phyloP scores from a whole-genome alignment of 306 rosid species.

The Potentilla sterilis region DNA sequence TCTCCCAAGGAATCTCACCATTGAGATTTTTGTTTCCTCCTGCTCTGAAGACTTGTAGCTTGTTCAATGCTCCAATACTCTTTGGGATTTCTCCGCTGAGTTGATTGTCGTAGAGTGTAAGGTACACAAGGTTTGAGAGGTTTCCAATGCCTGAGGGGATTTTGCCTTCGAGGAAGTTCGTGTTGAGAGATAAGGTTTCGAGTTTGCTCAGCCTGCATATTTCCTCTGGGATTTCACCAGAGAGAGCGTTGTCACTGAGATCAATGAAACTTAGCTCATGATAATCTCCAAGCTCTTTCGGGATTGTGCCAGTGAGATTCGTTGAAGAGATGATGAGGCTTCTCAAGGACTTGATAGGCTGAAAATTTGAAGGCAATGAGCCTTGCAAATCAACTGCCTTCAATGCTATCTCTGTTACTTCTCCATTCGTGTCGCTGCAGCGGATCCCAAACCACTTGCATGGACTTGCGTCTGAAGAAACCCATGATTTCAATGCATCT shows the following conservation, averaged over 20 bases:
- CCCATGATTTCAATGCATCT: constrained; percentile 61
- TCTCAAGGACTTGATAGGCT: constrained; percentile 52
- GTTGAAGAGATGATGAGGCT: constrained; percentile 49
- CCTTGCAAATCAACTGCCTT: constrained; percentile 61
- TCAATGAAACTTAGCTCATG: constrained; percentile 51
- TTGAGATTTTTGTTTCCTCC: constrained; percentile 73
- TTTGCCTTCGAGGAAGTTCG: constrained; percentile 62
- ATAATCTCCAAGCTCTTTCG: constrained; percentile 61
- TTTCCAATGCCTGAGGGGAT: constrained; percentile 61
- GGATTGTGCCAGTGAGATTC: constrained; percentile 66
- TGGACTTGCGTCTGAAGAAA: constrained; percentile 46
- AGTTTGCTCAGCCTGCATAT: constrained; percentile 64
- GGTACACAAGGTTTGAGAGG: constrained; percentile 54
- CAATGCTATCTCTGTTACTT: constrained; percentile 57
- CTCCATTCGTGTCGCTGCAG: constrained; percentile 51
- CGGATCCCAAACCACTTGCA: constrained; percentile 81
- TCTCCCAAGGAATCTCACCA: constrained; percentile 73
- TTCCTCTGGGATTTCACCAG: constrained; percentile 66
- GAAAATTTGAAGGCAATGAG: constrained; percentile 72
- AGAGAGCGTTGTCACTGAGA: constrained; percentile 59
- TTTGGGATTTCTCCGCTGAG: constrained; percentile 66
- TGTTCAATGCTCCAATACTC: constrained; percentile 55
- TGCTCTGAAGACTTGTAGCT: constrained; percentile 58
- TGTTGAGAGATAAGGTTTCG: constrained; percentile 42
- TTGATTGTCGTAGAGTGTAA: constrained; percentile 67